Conservation (phyloP, 176 grass and related monocot species). For the Dactylis glomerata region DNA sequence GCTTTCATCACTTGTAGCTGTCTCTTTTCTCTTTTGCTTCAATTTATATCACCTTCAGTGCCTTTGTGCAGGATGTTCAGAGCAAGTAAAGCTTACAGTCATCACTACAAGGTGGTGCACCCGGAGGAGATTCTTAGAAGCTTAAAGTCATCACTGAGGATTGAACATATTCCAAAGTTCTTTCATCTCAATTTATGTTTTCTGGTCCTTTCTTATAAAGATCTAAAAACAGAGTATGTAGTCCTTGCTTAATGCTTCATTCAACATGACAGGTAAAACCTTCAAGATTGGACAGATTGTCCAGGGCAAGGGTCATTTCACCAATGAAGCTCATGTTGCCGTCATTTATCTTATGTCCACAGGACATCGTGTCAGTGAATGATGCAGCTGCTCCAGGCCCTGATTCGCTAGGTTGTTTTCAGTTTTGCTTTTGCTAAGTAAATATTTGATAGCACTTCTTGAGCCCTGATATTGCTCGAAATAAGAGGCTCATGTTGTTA, state of each 20-base stretch:
- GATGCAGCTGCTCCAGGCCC: background rate
- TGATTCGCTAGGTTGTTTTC: background rate
- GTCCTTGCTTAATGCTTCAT: background rate
- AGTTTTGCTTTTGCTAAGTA: background rate
- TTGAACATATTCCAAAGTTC: background rate
- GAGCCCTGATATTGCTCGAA: background rate
- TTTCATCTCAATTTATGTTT: background rate
- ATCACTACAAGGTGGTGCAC: background rate
- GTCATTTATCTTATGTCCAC: background rate
- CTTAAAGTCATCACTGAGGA: background rate
- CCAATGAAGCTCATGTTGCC: background rate
- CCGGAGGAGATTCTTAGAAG: background rate
- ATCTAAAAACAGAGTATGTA: background rate
- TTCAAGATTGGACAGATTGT: background rate
- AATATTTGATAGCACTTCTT: background rate
- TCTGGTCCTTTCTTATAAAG: background rate
- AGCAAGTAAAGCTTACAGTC: background rate
- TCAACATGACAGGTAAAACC: background rate
- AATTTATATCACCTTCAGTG: background rate
- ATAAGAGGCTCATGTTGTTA: background rate
- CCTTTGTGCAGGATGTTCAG: background rate
- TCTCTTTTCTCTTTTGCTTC: background rate
- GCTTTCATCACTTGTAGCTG: background rate
- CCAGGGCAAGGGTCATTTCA: background rate
- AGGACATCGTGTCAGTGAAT: background rate